A percentile compares a stretch with the other conserved stretches of the same genome.
These are phyloP conservation scores for Aspergillus pseudotamarii DNA, from an alignment of 2,329 filamentous ascomycete genomes.

Conservation along the genomic window DNA sequence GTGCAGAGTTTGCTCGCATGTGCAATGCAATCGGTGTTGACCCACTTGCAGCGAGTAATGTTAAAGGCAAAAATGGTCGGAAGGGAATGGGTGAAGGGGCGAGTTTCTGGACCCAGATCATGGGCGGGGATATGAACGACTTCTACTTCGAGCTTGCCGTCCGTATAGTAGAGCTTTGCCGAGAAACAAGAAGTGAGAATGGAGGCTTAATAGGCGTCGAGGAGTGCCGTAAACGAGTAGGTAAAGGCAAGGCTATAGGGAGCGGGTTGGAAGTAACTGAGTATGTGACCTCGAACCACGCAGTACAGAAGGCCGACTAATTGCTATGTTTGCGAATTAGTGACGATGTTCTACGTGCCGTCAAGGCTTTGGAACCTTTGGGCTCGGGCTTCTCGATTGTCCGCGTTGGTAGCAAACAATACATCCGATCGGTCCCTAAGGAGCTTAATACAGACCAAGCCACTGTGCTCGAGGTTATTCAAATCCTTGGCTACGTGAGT, in stretches of 20 bases:
- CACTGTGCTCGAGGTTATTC: conserved; percentile 85
- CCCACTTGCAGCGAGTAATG: conserved; percentile 73
- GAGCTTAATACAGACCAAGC: conserved; percentile 95
- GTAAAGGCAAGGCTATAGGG: conserved; percentile 72
- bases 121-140: conserved; percentile 90
- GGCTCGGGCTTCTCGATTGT: conserved; percentile 86
- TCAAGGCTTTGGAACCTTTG: conserved; percentile 82
- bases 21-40: conserved; percentile 96
- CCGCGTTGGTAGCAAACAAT: conserved; percentile 78
- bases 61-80: conserved; percentile 51
- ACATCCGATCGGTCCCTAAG: conserved; percentile 90
- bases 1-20: conserved; percentile 97
- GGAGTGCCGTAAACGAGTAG: conserved; percentile 77
- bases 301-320: conserved; percentile 9
- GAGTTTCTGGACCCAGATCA: conserved; percentile 88
- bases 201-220: conserved; percentile 84
- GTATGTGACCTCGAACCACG: conserved; percentile 45
- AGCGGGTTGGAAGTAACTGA: conserved; percentile 77
- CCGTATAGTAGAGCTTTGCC: conserved; percentile 90
- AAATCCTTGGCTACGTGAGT: conserved; percentile 86
- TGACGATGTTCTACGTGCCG: conserved; percentile 88
- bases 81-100: conserved; percentile 53
- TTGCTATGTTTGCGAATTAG: conserved; percentile 39
- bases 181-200: conserved; percentile 83
- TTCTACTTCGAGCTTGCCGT: conserved; percentile 98